phyloP scores from a whole-genome alignment of 768 basidiomycete genomes.

The Suillus fuscotomentosus region DNA sequence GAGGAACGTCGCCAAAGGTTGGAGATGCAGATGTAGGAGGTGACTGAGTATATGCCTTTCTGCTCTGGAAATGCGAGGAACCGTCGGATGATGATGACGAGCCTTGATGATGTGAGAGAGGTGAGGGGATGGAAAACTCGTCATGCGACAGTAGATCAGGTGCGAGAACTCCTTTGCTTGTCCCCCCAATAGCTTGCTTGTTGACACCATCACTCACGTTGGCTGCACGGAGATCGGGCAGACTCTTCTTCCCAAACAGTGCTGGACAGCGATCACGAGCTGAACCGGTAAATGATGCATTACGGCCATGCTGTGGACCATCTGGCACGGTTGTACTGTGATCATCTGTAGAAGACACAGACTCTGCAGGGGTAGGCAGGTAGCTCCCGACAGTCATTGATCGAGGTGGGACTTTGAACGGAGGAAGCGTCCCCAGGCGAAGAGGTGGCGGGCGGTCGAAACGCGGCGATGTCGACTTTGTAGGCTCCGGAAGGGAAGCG shows the following conservation, averaged over 20 bases:
- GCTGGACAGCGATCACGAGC: conserved; percentile 35
- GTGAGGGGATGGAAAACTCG: conserved; percentile 38
- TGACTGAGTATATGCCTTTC: conserved; percentile 28
- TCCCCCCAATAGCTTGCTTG: conserved; percentile 27
- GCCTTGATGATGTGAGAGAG: conserved; percentile 45
- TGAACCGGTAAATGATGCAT: conserved; percentile 49
- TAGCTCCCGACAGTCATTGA: conserved; percentile 53
- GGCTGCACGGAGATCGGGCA: conserved; percentile 75
- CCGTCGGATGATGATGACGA: conserved; percentile 39
- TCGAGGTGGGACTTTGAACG: conserved; percentile 43
- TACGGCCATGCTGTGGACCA: conserved; percentile 40
- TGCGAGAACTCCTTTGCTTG: conserved; percentile 3
- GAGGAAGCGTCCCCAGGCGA: conserved; percentile 43
- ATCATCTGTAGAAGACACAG: conserved; percentile 49
- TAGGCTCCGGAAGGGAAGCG: conserved; percentile 39
- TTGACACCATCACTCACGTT: conserved; percentile 35
- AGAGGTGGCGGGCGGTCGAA: conserved; percentile 47
- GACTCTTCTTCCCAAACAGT: conserved; percentile 70
- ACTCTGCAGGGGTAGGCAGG: conserved; percentile 57
- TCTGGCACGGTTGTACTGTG: conserved; percentile 31
- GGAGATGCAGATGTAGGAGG: conserved; percentile 38
- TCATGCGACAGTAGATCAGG: conserved; percentile 14
- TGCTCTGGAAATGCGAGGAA: conserved; percentile 19
- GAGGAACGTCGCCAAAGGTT: conserved; percentile 31
- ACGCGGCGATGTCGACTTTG: conserved; percentile 26